Base-by-base conservation (phyloP, 2,329 filamentous ascomycete genomes). In the Penicillium concentricum region DNA sequence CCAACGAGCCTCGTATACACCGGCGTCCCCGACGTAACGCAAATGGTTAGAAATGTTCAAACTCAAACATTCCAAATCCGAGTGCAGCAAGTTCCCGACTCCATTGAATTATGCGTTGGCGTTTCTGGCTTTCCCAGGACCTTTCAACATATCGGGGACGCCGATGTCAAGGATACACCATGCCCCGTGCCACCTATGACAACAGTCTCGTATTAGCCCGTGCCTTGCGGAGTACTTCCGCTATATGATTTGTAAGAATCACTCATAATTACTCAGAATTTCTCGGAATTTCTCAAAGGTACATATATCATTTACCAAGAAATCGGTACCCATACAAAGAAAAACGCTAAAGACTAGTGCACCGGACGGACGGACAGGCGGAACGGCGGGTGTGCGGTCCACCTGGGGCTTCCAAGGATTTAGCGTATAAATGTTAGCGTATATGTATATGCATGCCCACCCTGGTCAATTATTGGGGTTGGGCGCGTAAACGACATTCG, bases 331-430 rank as follows among this genome's bases (percentile, higher is more conserved):
- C 9, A n/a, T 7, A 30, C 8, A 46, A 34, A 34, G 28, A 35
- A 26, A 35, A 4, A 26, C 38, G n/a, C n/a, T 13, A 18, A 18
- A 32, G 30, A 7, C 34, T 46, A 22, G 12, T 7, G 35, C 28
- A 3, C 24, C 47, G 48, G 48, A 30, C 38, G 13, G 28, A 28
- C 34, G 48, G 48, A 13, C 28, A 12, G 35, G 54, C 48, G 54
- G 54, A 56, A 46, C 34, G 54, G 54, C 54, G 54, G 54, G 7
- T 34, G 9, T 13, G 34, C 34, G 26, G 26, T 30, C 53, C 46
- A 20, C 53, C 39, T 48, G 10, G 18, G 2, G 22, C n/a, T 38
- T 10, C 35, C 51, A 26, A 13, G 32, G 42, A 34, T 37, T 32
- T 37, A 49, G 51, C 46, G 45, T 26, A 26, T 22, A 45, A 22